Conservation (phyloP, 805 yeast genomes). For the Metschnikowia cerradonensis region DNA sequence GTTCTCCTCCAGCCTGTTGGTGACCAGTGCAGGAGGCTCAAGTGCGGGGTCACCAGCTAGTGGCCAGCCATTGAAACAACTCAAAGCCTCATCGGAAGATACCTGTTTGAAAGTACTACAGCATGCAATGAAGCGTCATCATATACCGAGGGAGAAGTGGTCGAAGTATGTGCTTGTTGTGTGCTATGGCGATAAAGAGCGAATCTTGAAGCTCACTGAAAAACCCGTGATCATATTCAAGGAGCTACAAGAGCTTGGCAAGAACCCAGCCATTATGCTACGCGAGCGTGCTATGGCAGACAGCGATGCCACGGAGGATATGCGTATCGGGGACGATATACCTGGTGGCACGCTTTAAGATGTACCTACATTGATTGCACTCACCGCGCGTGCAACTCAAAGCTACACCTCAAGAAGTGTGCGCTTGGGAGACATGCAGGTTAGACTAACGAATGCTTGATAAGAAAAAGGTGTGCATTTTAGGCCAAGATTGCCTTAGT, state of each 20-base stretch:
- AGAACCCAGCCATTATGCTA: slow-evolving; percentile 88
- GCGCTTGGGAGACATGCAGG: not conserved
- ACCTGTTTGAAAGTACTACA: slow-evolving; percentile 85
- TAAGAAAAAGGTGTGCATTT: too few relatives aligned
- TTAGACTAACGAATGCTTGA: too few relatives aligned
- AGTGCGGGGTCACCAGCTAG: slow-evolving; percentile 2
- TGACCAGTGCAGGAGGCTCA: slow-evolving; percentile 2
- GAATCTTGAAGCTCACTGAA: slow-evolving; percentile 78
- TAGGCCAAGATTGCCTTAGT: too few relatives aligned
- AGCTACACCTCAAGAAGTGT: not conserved
- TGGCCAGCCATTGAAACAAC: slow-evolving; percentile 66
- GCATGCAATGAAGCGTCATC: slow-evolving; percentile 84
- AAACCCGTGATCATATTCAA: slow-evolving; percentile 83
- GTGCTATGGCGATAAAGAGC: slow-evolving; percentile 86
- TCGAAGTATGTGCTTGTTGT: slow-evolving; percentile 83
- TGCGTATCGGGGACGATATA: slow-evolving; percentile 40
- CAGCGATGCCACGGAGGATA: slow-evolving; percentile 28
- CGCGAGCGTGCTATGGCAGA: slow-evolving; percentile 59
- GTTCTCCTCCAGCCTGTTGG: slow-evolving; percentile 11
- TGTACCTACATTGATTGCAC: not conserved
- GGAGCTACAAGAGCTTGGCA: slow-evolving; percentile 78
- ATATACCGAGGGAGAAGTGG: slow-evolving; percentile 76
- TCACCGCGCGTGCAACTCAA: not conserved
- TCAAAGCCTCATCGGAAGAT: slow-evolving; percentile 84
- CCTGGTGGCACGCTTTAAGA: slow-evolving; percentile 40